phyloP scores from a whole-genome alignment of 371 early-diverging fungal species.

The Mucor velutinosus region DNA sequence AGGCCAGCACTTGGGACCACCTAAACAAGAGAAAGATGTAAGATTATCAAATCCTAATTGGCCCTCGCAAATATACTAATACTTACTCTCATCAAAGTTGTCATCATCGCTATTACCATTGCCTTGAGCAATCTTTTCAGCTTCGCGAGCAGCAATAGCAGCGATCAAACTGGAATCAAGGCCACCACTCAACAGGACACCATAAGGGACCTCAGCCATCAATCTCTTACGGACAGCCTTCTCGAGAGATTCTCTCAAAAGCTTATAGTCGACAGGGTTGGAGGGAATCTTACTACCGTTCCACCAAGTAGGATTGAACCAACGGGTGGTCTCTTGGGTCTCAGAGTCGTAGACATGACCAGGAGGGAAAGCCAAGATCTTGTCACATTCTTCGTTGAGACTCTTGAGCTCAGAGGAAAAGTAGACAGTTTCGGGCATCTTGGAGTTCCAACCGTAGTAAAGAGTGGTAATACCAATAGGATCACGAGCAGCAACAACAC shows the following conservation, averaged over 20 bases:
- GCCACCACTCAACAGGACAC: constrained; percentile 94
- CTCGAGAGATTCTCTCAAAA: constrained; percentile 80
- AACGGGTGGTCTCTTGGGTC: constrained; percentile 76
- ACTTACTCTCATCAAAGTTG: constrained; percentile 70
- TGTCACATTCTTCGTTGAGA: constrained; percentile 92
- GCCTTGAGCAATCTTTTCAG: constrained; percentile 60
- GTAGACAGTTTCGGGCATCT: constrained; percentile 85
- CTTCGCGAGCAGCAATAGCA: constrained; percentile 86
- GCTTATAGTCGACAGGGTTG: constrained; percentile 61
- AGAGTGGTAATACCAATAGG: constrained; percentile 97
- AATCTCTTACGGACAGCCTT: constrained; percentile 90
- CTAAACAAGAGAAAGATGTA: constrained; percentile 11
- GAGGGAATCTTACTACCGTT: constrained; percentile 58
- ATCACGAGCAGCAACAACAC: constrained; percentile 91
- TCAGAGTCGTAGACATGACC: constrained; percentile 88
- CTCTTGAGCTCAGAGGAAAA: constrained; percentile 94
- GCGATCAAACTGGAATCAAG: constrained; percentile 95
- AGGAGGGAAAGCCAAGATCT: constrained; percentile 94
- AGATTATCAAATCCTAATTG: background rate
- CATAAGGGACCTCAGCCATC: constrained; percentile 97
- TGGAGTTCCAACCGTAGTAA: constrained; percentile 88
- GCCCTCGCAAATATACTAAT: background rate
- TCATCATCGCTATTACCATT: constrained; percentile 24
- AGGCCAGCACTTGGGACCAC: constrained; percentile 71
- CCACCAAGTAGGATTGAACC: constrained; percentile 94